Evolutionary conservation across 2,329 filamentous ascomycete genomes (phyloP).

Genomic region (Chaetomiaceae sp.): DNA sequence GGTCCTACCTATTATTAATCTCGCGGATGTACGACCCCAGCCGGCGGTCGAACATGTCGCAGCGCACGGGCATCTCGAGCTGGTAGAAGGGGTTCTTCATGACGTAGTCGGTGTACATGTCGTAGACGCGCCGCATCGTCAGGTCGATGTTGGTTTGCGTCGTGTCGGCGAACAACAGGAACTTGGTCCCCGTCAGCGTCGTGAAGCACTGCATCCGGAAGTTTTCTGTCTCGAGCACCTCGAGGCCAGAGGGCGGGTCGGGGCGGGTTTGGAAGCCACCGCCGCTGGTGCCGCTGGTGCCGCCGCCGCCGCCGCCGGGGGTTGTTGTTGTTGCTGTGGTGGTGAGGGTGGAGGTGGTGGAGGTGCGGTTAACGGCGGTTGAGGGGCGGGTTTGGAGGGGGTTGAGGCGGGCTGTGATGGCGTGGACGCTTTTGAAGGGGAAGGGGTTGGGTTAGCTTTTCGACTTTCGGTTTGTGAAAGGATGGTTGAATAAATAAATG

Average conservation of each 20-base stretch:
- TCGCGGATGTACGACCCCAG: slow-evolving; percentile 74
- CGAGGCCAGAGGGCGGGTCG: slow-evolving; percentile 70
- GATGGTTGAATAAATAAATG: too few species aligned
- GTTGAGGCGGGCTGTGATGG: slow-evolving; percentile 60
- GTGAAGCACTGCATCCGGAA: slow-evolving; percentile 96
- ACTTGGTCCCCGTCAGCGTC: slow-evolving; percentile 91
- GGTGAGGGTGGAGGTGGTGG: slow-evolving; percentile 30
- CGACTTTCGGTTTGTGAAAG: neutral
- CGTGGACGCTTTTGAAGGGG: slow-evolving; percentile 51
- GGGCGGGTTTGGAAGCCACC: slow-evolving; percentile 42
- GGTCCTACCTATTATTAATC: slow-evolving; percentile 52
- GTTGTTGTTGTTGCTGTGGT: slow-evolving; percentile 32
- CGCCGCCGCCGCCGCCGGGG: slow-evolving; percentile 11
- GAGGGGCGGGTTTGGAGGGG: slow-evolving; percentile 46
- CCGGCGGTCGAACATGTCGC: slow-evolving; percentile 90
- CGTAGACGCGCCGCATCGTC: slow-evolving; percentile 81
- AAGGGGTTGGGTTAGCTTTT: neutral
- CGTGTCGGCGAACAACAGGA: slow-evolving; percentile 88
- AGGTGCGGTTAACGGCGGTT: neutral
- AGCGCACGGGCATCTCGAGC: slow-evolving; percentile 93
- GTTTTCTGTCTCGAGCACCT: slow-evolving; percentile 88
- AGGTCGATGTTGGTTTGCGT: slow-evolving; percentile 82
- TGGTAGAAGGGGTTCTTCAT: slow-evolving; percentile 99
- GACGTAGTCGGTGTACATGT: slow-evolving; percentile 92
- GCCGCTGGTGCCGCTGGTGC: slow-evolving; percentile 14